Evolutionary conservation across 805 yeast species (phyloP), one percentile per base, ranked within the genome.

Genomic region (Teunomyces tritomae): DNA sequence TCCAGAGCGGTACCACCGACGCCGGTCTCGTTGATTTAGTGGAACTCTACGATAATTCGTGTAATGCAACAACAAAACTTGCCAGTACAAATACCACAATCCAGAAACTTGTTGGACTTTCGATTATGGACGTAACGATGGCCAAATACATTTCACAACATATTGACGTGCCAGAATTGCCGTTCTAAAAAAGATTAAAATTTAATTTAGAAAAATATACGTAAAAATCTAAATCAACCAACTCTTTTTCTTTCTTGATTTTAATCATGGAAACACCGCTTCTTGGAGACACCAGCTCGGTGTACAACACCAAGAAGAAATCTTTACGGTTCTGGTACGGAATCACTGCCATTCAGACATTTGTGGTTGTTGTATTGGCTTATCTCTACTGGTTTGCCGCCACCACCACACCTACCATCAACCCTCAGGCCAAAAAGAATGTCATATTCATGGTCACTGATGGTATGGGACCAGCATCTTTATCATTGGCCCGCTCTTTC

Each of bases 401-500:
- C 27, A 28, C 26, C 20, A 8, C 42, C 40, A 14, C 40, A 3
- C 29, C 40, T 3, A 37, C 14, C 6, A 28, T 37, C 40, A 26
- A 37, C 9, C 40, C 47, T 39, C 43, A 32, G 33, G 40, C 50
- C 49, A 87, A 87, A 73, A 84, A 81, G 59, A 89, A 89, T 58
- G 78, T 90, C 48, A 85, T 89, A 45, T 88, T 89, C 72, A 83
- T 89, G 80, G 96, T 89, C 28, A 84, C 95, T 3, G 97, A 89
- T 65, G 97, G 97, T n/a, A 89, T 89, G 85, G 96, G 96, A 0
- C 96, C 96, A 3, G 85, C 96, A 0, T 85, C 95, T 2, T 67
- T 89, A 49, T 84, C 94, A 2, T 67, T 89, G 63, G 83, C 96
- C 1, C 77, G 97, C 51, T 80, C 87, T 17, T 90, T 80, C 70